Base-by-base conservation (phyloP, 176 grass and related monocot species). In the Oryza meyeriana region DNA sequence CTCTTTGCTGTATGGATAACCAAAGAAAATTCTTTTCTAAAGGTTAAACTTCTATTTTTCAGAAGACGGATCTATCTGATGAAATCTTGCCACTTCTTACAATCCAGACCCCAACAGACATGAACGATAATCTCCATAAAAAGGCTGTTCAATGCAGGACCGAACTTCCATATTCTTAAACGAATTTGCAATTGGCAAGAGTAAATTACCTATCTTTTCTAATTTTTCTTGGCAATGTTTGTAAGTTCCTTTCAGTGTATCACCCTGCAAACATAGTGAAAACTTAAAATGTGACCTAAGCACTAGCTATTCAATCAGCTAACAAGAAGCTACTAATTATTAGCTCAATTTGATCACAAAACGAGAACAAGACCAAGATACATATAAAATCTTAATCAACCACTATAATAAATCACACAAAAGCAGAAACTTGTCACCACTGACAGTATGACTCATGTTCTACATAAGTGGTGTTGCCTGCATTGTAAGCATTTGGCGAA, bases 211-310 rank as follows among this genome's bases (percentile, higher is more conserved):
- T 85, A 66, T 88, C 7, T 74, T 83, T 74, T 47, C 63, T 11
- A 73, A 80, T 62, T 80, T 81, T 75, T 39, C 25, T 67, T 80
- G 81, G 76, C 76, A 88, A 27, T 70, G 50, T 9, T 38, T 89
- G 25, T 11, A 38, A 35, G 63, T 80, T 69, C 48, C 63, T 80
- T 69, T 30, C 68, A 3, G 70, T 69, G 59, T 62, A 62, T 39
- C 40, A 89, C 70, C 80, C 81, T 85, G 81, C 81, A 89, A 47
- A 32, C 14, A 74, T 18, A 75, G 50, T 69, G 68, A 74, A 79
- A 47, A 47, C 12, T 47, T 47, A 81, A 87, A 64, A 61, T 59
- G 26, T 59, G 35, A 61, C 38, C 45, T 79, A 39, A 83, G 75
- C 62, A 79, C 27, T 58, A 66, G 18, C 61, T 38, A 79, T 78